Percentiles rank a stretch among this genome's conserved stretches.
phyloP scores from a whole-genome alignment of 352 stramenopile species.

The Pythium aristosporum region DNA sequence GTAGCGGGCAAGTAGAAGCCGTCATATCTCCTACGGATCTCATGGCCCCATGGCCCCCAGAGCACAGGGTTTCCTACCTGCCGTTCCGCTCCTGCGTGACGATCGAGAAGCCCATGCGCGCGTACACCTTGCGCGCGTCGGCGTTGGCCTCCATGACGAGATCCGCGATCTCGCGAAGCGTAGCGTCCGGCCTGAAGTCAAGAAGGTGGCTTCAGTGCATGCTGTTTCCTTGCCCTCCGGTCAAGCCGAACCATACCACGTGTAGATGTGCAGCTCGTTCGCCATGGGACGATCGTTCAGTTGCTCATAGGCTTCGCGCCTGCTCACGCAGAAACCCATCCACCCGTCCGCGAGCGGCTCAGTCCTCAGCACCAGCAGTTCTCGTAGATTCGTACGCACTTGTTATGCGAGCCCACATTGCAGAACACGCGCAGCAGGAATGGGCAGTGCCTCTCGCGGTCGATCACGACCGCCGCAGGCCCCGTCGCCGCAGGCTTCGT shows the following conservation, averaged over 20 bases:
- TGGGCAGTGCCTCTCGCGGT: constrained; percentile 70
- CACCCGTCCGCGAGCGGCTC: no score
- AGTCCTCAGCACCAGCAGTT: neutral
- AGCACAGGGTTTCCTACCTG: constrained; percentile 29
- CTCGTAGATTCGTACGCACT: constrained; percentile 24
- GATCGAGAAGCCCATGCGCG: constrained; percentile 60
- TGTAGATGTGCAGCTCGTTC: constrained; percentile 77
- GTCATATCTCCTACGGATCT: neutral
- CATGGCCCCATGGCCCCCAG: neutral
- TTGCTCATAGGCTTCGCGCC: constrained; percentile 56
- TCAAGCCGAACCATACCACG: constrained; percentile 36
- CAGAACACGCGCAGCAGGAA: constrained; percentile 75
- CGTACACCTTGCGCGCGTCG: constrained; percentile 49
- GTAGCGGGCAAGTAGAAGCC: neutral
- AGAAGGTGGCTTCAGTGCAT: neutral
- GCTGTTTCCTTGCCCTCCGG: neutral
- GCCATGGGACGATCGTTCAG: constrained; percentile 47
- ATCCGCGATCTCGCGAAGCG: constrained; percentile 65
- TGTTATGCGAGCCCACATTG: constrained; percentile 47
- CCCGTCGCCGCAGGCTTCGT: neutral
- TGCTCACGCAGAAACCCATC: constrained; percentile 11
- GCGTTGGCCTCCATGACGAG: constrained; percentile 66
- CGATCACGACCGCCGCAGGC: constrained; percentile 23
- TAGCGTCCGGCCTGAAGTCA: constrained; percentile 54
- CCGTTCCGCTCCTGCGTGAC: constrained; percentile 54